Percentiles rank a stretch among this genome's conserved stretches.
Evolutionary conservation across 106 monocot species (phyloP).

Genomic region (Acorus calamus): DNA sequence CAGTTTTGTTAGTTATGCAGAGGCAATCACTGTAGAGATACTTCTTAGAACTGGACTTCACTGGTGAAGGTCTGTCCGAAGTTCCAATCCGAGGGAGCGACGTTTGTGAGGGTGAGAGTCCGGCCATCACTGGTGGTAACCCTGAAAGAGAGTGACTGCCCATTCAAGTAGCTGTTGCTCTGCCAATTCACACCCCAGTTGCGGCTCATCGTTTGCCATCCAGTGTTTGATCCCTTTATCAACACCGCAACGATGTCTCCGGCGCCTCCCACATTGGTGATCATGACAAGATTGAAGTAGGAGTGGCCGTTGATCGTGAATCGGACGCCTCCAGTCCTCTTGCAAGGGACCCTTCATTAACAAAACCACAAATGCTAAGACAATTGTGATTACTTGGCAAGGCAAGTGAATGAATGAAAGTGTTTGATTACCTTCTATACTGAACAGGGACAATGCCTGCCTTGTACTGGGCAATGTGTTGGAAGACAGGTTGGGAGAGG

Average conservation of each 20-base stretch:
- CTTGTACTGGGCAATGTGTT: conserved; percentile 42
- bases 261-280: conserved; percentile 71
- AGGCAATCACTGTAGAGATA: too few relatives aligned
- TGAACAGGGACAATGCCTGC: conserved; percentile 66
- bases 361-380: not conserved
- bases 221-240: conserved; percentile 43
- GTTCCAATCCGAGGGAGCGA: conserved; percentile 39
- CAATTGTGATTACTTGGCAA: not conserved
- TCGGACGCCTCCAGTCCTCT: conserved; percentile 49
- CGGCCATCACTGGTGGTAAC: conserved; percentile 45
- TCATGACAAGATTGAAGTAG: conserved; percentile 76
- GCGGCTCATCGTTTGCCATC: conserved; percentile 61
- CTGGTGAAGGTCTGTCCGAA: conserved; percentile 71
- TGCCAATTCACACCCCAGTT: conserved; percentile 83
- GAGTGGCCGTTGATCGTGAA: conserved; percentile 76
- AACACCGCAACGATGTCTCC: conserved; percentile 48
- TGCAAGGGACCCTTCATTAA: conserved; percentile 44
- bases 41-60: conserved; percentile 35
- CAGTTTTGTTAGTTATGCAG: too few relatives aligned
- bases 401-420: not conserved
- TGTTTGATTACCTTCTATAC: conserved; percentile 42
- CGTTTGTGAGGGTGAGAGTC: conserved; percentile 25
- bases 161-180: conserved; percentile 31
- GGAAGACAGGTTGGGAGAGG: conserved; percentile 66
- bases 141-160: conserved; percentile 44